A percentile compares a stretch with the other conserved stretches of the same genome.
Conservation (phyloP, 805 yeast species). For the Metschnikowia baotianmanensis region DNA sequence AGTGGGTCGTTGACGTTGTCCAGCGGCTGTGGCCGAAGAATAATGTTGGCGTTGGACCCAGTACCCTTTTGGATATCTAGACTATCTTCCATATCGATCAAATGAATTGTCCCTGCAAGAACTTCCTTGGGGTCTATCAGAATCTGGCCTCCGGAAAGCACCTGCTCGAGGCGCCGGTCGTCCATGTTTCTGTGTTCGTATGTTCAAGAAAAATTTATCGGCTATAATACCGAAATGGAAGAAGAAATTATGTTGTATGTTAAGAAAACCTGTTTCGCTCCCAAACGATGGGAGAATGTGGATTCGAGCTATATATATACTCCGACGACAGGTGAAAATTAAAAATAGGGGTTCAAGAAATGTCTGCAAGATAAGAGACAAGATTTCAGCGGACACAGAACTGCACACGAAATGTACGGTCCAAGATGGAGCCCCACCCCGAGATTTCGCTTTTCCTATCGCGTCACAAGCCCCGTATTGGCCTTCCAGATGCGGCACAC, state of each 20-base stretch:
- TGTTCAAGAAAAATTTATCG: background rate
- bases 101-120: conserved; percentile 19
- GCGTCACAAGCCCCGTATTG: background rate
- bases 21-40: conserved; percentile 36
- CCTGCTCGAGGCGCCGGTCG: background rate
- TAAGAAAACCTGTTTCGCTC: too few relatives aligned
- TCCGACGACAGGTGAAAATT: too few relatives aligned
- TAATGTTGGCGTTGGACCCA: conserved; percentile 21
- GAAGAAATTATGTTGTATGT: too few relatives aligned
- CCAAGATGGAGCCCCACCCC: too few relatives aligned
- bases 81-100: conserved; percentile 13
- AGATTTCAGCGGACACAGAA: too few relatives aligned
- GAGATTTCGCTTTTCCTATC: background rate
- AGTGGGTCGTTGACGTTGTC: conserved; percentile 35
- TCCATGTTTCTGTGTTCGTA: background rate
- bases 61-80: conserved; percentile 12
- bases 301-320: too few relatives aligned
- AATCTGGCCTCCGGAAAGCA: conserved; percentile 8
- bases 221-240: too few relatives aligned
- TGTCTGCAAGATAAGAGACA: too few relatives aligned
- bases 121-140: conserved; percentile 10
- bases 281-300: too few relatives aligned
- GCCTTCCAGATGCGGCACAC: background rate
- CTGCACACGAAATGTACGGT: too few relatives aligned
- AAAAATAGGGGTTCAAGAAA: too few relatives aligned